Conservation (phyloP, 495 filamentous ascomycete genomes). For the Immersiella caudata region DNA sequence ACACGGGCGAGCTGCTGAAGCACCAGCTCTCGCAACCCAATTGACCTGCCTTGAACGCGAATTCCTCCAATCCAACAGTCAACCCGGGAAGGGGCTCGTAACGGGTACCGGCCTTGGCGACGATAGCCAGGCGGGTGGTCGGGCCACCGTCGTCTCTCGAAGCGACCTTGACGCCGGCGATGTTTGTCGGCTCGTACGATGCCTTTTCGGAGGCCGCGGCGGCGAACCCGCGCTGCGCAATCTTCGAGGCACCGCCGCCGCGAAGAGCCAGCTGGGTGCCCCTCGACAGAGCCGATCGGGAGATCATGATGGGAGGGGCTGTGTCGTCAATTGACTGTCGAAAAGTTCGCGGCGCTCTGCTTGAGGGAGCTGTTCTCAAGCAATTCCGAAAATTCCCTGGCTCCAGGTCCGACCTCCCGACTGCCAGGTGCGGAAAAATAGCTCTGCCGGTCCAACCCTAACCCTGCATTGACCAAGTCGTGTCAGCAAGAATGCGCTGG, state of each 20-base stretch:
- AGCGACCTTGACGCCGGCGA: slow-evolving; percentile 85
- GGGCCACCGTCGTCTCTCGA: slow-evolving; percentile 84
- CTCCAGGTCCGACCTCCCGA: slow-evolving; percentile 20
- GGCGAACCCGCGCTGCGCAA: slow-evolving; percentile 69
- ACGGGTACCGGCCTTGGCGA: slow-evolving; percentile 89
- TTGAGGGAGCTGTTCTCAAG: slow-evolving; percentile 33
- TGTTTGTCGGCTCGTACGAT: slow-evolving; percentile 84
- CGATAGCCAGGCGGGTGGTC: slow-evolving; percentile 85
- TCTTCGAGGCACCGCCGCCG: slow-evolving; percentile 61
- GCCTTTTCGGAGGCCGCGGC: slow-evolving; percentile 74
- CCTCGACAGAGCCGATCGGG: slow-evolving; percentile 75
- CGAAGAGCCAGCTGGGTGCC: slow-evolving; percentile 76
- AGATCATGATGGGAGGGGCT: slow-evolving; percentile 74
- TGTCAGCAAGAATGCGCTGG: slow-evolving; percentile 22
- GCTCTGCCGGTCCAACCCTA: slow-evolving; percentile 30
- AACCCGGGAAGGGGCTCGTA: slow-evolving; percentile 89
- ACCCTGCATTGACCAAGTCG: slow-evolving; percentile 1
- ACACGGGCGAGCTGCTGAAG: slow-evolving; percentile 21
- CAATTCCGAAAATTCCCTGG: slow-evolving; percentile 46
- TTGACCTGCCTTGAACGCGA: slow-evolving; percentile 87
- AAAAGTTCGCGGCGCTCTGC: slow-evolving; percentile 40
- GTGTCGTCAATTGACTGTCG: slow-evolving; percentile 52
- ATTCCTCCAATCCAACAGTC: slow-evolving; percentile 85
- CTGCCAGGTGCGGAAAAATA: slow-evolving; percentile 37
- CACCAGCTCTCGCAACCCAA: slow-evolving; percentile 1